These are phyloP conservation scores for Elongisporangium undulatum DNA, from an alignment of 352 stramenopile genomes.

Conservation along the genomic window DNA sequence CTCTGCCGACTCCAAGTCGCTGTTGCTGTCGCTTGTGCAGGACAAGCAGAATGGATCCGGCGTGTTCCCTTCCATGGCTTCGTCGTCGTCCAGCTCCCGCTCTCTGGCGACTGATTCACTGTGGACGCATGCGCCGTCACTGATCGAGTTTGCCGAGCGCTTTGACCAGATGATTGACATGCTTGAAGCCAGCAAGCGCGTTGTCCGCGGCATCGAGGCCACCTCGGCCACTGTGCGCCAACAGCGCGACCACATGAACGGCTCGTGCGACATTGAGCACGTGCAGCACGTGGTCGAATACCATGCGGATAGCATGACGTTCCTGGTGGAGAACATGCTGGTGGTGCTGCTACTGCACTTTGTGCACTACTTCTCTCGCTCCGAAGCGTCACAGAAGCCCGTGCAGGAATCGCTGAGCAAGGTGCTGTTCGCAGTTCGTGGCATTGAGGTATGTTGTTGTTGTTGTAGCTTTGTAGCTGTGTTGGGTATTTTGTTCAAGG, in stretches of 20 bases:
- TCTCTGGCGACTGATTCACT: slow-evolving; percentile 42
- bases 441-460: slow-evolving; percentile 53
- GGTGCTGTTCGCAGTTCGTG: slow-evolving; percentile 53
- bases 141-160: slow-evolving; percentile 53
- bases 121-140: slow-evolving; percentile 50
- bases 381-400: slow-evolving; percentile 21
- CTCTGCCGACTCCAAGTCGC: slow-evolving; percentile 25
- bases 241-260: slow-evolving; percentile 20
- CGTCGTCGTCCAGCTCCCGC: slow-evolving; percentile 10
- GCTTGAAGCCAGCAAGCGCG: slow-evolving; percentile 41
- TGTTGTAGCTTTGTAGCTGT: not conserved
- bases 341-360: slow-evolving; percentile 71
- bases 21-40: slow-evolving; percentile 41
- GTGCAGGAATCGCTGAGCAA: slow-evolving; percentile 63
- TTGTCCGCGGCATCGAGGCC: slow-evolving; percentile 16
- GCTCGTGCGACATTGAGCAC: slow-evolving; percentile 27
- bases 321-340: slow-evolving; percentile 76
- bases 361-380: slow-evolving; percentile 43
- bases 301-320: slow-evolving; percentile 66
- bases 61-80: slow-evolving; percentile 49
- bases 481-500: slow-evolving; percentile 3
- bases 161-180: slow-evolving; percentile 44
- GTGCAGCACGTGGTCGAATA: slow-evolving; percentile 66
- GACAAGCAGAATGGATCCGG: slow-evolving; percentile 23
- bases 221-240: slow-evolving; percentile 12